Conservation (phyloP, 345 rosid genomes). For the Zanthoxylum bungeanum region DNA sequence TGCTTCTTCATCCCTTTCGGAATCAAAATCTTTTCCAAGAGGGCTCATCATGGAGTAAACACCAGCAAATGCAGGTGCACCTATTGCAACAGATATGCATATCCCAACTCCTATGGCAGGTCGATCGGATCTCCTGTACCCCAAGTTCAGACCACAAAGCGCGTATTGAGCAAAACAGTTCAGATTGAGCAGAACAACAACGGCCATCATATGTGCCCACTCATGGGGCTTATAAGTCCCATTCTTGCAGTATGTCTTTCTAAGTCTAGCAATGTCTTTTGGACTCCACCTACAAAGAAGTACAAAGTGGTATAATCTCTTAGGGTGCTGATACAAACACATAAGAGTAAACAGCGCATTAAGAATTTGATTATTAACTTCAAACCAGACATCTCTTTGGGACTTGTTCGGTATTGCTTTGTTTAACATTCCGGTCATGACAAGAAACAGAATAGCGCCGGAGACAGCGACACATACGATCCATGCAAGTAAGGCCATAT, state of each 20-base stretch:
- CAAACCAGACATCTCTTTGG: slow-evolving; percentile 80
- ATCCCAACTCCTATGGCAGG: slow-evolving; percentile 85
- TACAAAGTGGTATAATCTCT: slow-evolving; percentile 75
- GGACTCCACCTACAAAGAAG: slow-evolving; percentile 79
- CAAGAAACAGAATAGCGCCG: slow-evolving; percentile 89
- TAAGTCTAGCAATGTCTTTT: slow-evolving; percentile 57
- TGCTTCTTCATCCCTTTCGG: slow-evolving; percentile 64
- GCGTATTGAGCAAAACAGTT: slow-evolving; percentile 98
- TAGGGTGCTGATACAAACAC: slow-evolving; percentile 93
- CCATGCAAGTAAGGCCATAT: slow-evolving; percentile 83
- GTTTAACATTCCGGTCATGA: slow-evolving; percentile 96
- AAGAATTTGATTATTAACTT: slow-evolving; percentile 90
- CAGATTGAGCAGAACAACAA: slow-evolving; percentile 68
- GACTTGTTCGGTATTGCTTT: slow-evolving; percentile 60
- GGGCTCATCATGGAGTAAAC: slow-evolving; percentile 76
- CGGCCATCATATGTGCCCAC: slow-evolving; percentile 88
- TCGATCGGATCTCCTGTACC: slow-evolving; percentile 74
- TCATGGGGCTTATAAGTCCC: slow-evolving; percentile 89
- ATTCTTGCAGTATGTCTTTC: slow-evolving; percentile 80
- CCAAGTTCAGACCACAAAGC: slow-evolving; percentile 82
- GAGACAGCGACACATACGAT: slow-evolving; percentile 71
- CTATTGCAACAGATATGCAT: slow-evolving; percentile 81
- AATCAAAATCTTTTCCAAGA: slow-evolving; percentile 76
- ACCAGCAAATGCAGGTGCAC: slow-evolving; percentile 84
- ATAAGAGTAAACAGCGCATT: slow-evolving; percentile 88